Evolutionary conservation across 257 asterid species (phyloP).

Genomic region (Haberlea rhodopensis): DNA sequence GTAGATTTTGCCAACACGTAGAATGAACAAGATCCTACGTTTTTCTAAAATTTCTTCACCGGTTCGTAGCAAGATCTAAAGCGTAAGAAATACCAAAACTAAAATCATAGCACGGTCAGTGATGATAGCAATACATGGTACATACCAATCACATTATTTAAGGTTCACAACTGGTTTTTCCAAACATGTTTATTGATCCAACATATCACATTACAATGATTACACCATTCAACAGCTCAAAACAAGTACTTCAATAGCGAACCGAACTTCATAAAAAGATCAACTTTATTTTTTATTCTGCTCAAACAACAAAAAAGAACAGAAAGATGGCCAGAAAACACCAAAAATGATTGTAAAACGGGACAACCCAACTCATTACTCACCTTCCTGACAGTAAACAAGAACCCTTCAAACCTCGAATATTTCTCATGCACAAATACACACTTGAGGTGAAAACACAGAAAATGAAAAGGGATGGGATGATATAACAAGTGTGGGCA

Average conservation of each 20-base stretch:
- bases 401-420: slow-evolving; percentile 28
- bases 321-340: not conserved
- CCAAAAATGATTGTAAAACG: not conserved
- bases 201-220: not conserved
- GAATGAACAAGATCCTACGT: slow-evolving; percentile 11
- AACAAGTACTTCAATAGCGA: too few species aligned
- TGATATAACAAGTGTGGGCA: too few species aligned
- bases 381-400: slow-evolving; percentile 38
- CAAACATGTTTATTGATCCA: too few species aligned
- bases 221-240: not conserved
- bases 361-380: slow-evolving; percentile 34
- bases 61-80: slow-evolving; percentile 13
- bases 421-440: slow-evolving; percentile 13
- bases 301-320: slow-evolving; percentile 12
- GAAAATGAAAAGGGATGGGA: too few species aligned
- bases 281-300: slow-evolving; percentile 19
- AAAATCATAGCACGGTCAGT: slow-evolving; percentile 16
- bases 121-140: not conserved
- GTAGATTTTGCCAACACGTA: slow-evolving; percentile 8
- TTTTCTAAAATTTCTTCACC: not conserved
- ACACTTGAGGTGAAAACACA: not conserved
- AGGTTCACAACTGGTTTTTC: too few species aligned
- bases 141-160: too few species aligned
- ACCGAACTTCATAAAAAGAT: not conserved
- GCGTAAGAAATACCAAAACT: not conserved